Base-by-base conservation (phyloP, 306 rosid species). In the Cercis canadensis region DNA sequence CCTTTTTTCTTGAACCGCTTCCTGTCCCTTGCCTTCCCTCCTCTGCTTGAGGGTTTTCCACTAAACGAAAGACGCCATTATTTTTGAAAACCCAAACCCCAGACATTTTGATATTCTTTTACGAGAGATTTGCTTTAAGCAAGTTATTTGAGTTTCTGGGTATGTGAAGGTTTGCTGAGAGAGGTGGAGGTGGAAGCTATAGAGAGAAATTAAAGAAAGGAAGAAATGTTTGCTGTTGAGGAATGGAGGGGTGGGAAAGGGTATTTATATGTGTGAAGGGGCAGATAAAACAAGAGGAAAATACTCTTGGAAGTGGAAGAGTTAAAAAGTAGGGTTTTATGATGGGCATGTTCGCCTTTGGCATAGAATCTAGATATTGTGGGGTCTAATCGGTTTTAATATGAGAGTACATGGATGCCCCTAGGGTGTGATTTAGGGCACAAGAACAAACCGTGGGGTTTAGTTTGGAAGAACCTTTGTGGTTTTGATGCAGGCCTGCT, bases 71-170 rank as follows among this genome's bases (percentile, higher is more conserved):
- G 40, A 95, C 97, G 3, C 99, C 99, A 1, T 90, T 72, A 3
- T 19, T 72, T 65, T 81, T 79, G 84, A 95, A 95, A 14, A 80
- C 75, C 99, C 96, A 95, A 51, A 95, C 99, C 2, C 99, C 99
- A 0, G 99, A 80, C 99, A 88, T 90, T 65, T 78, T 62, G 17
- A 47, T n/a, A n/a, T n/a, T n/a, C n/a, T n/a, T n/a, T 51, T 11
- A 18, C 4, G 17, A 6, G 19, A 37, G 57, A 8, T 11, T 11
- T 43, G 15, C n/a, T 9, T 24, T 3, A 24, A 17, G 21, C 4
- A 13, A 53, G 12, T 54, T 33, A 14, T 32, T 63, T 52, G 33
- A 47, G 37, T 10, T 47, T 61, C 4, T 19, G 70, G 55, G 36
- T 55, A 2, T 37, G n/a, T n/a, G n/a, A n/a, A n/a, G n/a, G n/a